Evolutionary conservation across 1,284 basidiomycete species (phyloP).

Genomic region (Blastosporella zonata): DNA sequence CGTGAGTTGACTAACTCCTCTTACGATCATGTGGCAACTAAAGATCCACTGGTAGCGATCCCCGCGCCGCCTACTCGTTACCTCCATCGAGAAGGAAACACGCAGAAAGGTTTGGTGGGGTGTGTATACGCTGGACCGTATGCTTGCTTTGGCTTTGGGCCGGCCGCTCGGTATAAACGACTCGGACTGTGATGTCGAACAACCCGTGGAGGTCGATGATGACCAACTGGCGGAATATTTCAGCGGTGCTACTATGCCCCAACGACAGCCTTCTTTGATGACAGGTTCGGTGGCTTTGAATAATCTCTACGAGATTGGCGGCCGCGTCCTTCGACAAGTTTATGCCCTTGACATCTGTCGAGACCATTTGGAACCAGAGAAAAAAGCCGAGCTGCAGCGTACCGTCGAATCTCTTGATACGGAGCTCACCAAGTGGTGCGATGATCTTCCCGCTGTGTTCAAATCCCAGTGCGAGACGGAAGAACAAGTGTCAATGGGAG

Average conservation of each 20-base stretch:
- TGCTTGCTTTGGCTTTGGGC: conserved; percentile 85
- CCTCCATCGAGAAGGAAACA: conserved; percentile 81
- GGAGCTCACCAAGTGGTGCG: conserved; percentile 78
- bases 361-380: conserved; percentile 70
- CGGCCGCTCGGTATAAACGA: conserved; percentile 79
- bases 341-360: conserved; percentile 75
- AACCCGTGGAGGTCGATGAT: conserved; percentile 80
- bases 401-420: conserved; percentile 76
- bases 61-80: conserved; percentile 66
- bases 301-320: conserved; percentile 79
- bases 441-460: conserved; percentile 69
- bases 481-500: conserved; percentile 80
- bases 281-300: conserved; percentile 74
- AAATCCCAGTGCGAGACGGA: conserved; percentile 69
- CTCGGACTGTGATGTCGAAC: conserved; percentile 77
- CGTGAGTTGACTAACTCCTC: conserved; percentile 46
- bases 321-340: conserved; percentile 77
- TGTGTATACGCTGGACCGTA: conserved; percentile 83
- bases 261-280: conserved; percentile 68
- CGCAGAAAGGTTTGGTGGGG: conserved; percentile 90
- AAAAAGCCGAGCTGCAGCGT: conserved; percentile 67
- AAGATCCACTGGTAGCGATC: conserved; percentile 56
- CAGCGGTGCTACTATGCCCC: conserved; percentile 52
- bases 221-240: conserved; percentile 72
- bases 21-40: conserved; percentile 4